Evolutionary conservation across 208 protist species (phyloP).

Genomic region (Strigomonas oncopelti): DNA sequence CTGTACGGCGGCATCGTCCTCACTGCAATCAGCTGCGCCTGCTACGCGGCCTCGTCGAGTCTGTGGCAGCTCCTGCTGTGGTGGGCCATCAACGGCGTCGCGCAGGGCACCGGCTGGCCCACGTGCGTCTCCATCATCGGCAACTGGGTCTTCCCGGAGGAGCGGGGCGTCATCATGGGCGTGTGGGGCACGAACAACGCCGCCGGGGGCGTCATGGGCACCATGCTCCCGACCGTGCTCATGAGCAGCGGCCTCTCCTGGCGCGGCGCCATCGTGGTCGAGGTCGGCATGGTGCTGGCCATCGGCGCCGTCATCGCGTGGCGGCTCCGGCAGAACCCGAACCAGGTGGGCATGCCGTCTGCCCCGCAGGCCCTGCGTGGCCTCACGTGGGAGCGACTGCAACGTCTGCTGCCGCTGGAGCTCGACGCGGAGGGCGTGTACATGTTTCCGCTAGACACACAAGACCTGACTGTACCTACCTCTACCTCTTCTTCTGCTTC

Average conservation of each 20-base stretch:
- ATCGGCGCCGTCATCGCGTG: neutral
- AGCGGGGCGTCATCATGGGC: constrained; percentile 35
- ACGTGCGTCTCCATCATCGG: constrained; percentile 33
- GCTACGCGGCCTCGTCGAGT: constrained; percentile 3
- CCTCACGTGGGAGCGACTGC: neutral
- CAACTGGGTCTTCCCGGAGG: constrained; percentile 27
- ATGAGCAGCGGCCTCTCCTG: constrained; percentile 20
- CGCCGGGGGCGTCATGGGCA: constrained; percentile 31
- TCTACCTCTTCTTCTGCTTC: too few species aligned
- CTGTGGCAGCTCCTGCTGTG: constrained; percentile 13
- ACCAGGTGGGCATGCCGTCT: constrained; percentile 20
- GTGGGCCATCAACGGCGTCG: constrained; percentile 31
- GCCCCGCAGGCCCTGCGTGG: constrained; percentile 13
- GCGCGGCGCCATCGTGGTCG: constrained; percentile 17
- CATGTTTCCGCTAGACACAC: neutral
- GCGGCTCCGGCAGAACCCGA: constrained; percentile 23
- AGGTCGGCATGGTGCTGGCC: constrained; percentile 12
- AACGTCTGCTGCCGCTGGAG: neutral
- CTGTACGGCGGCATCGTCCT: constrained; percentile 20
- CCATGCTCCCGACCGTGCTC: constrained; percentile 22
- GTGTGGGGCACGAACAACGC: constrained; percentile 39
- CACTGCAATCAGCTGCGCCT: constrained; percentile 10
- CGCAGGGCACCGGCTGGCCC: constrained; percentile 29
- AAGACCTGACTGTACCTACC: too few species aligned
- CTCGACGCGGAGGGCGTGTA: constrained; percentile 17